phyloP scores from a whole-genome alignment of 345 rosid genomes.

The Brassica napus region DNA sequence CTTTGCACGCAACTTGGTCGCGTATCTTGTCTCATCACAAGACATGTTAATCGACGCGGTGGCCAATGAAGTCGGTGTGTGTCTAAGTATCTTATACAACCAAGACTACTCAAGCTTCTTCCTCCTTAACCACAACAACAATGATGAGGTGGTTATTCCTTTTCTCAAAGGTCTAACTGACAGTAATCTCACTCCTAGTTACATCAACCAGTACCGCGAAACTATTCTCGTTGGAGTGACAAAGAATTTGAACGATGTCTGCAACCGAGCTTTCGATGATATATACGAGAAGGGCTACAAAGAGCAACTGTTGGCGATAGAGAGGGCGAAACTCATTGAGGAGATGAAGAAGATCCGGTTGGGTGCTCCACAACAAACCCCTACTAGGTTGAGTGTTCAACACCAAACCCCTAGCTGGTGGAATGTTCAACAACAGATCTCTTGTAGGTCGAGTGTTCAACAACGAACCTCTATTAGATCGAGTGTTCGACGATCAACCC shows the following conservation, averaged over 20 bases:
- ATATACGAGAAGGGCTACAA: background rate
- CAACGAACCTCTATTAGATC: background rate
- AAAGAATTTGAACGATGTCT: constrained; percentile 38
- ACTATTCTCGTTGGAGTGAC: constrained; percentile 13
- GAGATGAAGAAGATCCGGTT: background rate
- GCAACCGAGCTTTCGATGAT: constrained; percentile 52
- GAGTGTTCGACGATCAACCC: background rate
- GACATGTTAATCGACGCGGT: constrained; percentile 39
- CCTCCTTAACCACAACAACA: background rate
- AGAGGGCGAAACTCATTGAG: background rate
- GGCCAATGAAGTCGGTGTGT: constrained; percentile 50
- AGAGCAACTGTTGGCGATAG: background rate
- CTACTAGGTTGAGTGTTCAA: background rate
- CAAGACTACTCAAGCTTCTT: constrained; percentile 1
- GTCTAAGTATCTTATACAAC: constrained; percentile 40
- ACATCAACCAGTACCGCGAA: constrained; percentile 43
- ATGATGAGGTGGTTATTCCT: constrained; percentile 27
- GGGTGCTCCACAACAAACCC: background rate
- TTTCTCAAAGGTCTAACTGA: constrained; percentile 29
- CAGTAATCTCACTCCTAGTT: constrained; percentile 31
- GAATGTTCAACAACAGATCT: background rate
- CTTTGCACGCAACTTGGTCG: constrained; percentile 25
- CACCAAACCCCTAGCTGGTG: background rate
- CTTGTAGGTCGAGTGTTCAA: background rate
- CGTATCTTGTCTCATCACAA: constrained; percentile 24